Conservation (phyloP, 495 filamentous ascomycete genomes). For the Aspergillus carlsbadensis region DNA sequence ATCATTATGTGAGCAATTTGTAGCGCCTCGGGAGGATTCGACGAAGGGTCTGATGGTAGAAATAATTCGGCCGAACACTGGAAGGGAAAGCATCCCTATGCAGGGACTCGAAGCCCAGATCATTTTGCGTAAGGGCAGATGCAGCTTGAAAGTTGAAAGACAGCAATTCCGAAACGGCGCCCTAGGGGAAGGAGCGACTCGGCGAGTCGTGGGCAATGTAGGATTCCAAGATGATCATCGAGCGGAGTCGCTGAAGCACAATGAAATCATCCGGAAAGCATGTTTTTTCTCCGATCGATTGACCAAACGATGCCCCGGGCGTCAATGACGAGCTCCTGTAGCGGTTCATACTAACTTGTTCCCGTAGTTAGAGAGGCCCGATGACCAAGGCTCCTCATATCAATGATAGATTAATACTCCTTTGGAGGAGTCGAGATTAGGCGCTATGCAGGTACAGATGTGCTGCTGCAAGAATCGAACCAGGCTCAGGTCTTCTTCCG, state of each 20-base stretch:
- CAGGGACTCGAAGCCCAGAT: background rate
- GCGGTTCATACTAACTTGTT: background rate
- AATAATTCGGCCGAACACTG: background rate
- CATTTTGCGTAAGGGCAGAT: background rate
- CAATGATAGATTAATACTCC: background rate
- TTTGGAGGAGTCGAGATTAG: background rate
- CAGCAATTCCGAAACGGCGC: too few relatives aligned
- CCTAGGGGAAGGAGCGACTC: background rate
- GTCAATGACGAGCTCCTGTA: background rate
- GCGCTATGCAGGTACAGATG: background rate
- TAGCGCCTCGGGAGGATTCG: background rate
- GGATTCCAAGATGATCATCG: constrained; percentile 11
- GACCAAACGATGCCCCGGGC: background rate
- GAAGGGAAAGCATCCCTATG: constrained; percentile 4
- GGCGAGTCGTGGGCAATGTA: constrained; percentile 10
- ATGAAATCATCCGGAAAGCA: constrained; percentile 8
- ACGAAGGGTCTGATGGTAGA: background rate
- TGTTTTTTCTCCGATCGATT: background rate
- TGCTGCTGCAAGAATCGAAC: constrained; percentile 15
- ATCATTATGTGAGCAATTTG: background rate
- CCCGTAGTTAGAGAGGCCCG: too few relatives aligned
- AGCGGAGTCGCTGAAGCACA: background rate
- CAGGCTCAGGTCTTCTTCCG: constrained; percentile 37
- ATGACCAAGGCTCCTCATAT: too few relatives aligned
- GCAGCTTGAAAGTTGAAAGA: background rate